These are phyloP conservation scores for Westerdykella aurantiaca DNA, from an alignment of 2,329 filamentous ascomycete genomes.

Conservation along the genomic window DNA sequence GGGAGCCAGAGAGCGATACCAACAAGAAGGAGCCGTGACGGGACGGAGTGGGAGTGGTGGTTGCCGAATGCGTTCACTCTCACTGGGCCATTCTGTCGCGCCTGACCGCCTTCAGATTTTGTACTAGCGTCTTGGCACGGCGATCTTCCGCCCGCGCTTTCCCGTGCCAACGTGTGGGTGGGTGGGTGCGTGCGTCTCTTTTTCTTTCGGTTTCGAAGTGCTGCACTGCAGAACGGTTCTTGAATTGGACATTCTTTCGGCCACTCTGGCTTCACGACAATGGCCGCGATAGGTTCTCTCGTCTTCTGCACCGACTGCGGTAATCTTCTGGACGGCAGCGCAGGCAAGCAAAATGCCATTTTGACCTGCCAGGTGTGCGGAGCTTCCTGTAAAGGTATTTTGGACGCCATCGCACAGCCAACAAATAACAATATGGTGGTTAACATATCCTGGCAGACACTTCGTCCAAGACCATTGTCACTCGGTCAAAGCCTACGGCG, in stretches of 20 bases:
- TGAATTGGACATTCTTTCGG: conserved; percentile 17
- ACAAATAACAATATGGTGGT: not conserved
- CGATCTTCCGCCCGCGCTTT: not conserved
- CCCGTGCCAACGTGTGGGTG: too few species aligned
- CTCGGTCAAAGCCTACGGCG: conserved; percentile 78
- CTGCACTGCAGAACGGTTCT: conserved; percentile 12
- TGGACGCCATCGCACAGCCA: not conserved
- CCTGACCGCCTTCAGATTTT: conserved; percentile 23
- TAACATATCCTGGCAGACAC: conserved; percentile 19
- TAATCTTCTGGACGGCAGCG: conserved; percentile 76
- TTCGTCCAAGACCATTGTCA: conserved; percentile 65
- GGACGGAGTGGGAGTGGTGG: not conserved
- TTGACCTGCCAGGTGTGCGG: conserved; percentile 83
- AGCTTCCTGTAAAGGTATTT: conserved; percentile 70
- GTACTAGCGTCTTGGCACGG: conserved; percentile 11
- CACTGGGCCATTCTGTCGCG: not conserved
- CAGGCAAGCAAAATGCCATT: conserved; percentile 67
- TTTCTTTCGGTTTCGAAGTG: not conserved
- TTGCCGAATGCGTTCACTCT: too few species aligned
- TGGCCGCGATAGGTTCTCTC: conserved; percentile 85
- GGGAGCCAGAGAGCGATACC: too few species aligned
- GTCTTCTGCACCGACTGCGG: conserved; percentile 93
- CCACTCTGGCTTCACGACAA: conserved; percentile 37
- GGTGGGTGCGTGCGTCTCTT: too few species aligned
- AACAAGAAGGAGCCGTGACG: not conserved